Evolutionary conservation across 176 grass and related monocot genomes (phyloP).

Genomic region (Triticum dicoccoides): DNA sequence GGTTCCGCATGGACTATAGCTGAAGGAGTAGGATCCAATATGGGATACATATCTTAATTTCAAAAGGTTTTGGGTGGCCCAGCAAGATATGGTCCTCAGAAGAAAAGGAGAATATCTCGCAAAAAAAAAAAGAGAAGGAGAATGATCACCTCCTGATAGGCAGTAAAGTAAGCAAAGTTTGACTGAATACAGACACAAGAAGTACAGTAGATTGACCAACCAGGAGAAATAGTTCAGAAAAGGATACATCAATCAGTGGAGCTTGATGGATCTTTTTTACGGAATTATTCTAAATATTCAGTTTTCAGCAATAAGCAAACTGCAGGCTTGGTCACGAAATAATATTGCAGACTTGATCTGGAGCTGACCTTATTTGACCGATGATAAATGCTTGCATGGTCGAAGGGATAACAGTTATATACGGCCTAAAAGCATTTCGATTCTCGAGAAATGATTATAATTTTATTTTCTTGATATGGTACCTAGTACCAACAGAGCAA

Average conservation of each 20-base stretch:
- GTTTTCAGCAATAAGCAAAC: not conserved
- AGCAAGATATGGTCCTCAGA: not conserved
- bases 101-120: not conserved
- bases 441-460: too few relatives aligned
- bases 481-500: not conserved
- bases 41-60: conserved; percentile 6
- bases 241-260: too few relatives aligned
- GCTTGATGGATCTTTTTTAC: too few relatives aligned
- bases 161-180: not conserved
- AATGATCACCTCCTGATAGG: not conserved
- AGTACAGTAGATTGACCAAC: not conserved
- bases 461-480: too few relatives aligned
- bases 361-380: too few relatives aligned
- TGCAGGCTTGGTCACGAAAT: not conserved
- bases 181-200: not conserved
- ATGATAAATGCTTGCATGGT: too few relatives aligned
- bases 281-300: not conserved
- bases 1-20: not conserved
- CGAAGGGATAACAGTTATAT: too few relatives aligned
- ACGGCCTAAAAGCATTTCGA: too few relatives aligned
- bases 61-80: conserved; percentile 8
- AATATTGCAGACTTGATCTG: too few relatives aligned
- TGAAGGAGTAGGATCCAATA: not conserved
- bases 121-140: not conserved
- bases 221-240: not conserved